A percentile compares a stretch with the other conserved stretches of the same genome.
Conservation (phyloP, 2,329 filamentous ascomycete genomes). For the Paraphoma chrysanthemicola region DNA sequence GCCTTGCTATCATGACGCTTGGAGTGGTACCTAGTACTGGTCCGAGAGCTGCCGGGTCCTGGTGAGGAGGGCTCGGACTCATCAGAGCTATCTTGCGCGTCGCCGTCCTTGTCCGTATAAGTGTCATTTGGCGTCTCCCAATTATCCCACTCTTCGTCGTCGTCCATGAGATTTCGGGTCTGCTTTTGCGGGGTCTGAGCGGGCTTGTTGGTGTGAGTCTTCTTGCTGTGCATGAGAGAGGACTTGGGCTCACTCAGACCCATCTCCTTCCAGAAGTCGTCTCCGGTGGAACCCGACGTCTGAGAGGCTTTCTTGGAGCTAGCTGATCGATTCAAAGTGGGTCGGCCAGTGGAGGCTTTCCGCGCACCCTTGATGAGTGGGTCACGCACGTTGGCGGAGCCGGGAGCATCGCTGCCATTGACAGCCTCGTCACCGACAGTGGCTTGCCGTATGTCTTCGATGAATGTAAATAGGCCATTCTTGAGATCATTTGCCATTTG, state of each 20-base stretch:
- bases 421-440: conserved; percentile 93
- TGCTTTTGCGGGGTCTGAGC: conserved; percentile 47
- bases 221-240: conserved; percentile 41
- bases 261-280: conserved; percentile 54
- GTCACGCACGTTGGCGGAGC: conserved; percentile 28
- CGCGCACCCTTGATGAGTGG: conserved; percentile 33
- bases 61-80: conserved; percentile 58
- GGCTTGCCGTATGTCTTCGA: conserved; percentile 93
- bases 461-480: conserved; percentile 89
- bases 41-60: conserved; percentile 57
- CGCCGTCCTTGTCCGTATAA: conserved; percentile 46
- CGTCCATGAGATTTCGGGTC: conserved; percentile 47
- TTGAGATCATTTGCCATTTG: conserved; percentile 90
- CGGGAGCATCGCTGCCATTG: conserved; percentile 46
- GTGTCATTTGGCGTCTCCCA: conserved; percentile 60
- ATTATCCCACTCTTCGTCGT: conserved; percentile 62
- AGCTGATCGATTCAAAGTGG: conserved; percentile 37
- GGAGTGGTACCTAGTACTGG: conserved; percentile 59
- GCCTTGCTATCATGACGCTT: conserved; percentile 48
- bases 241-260: conserved; percentile 49
- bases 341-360: conserved; percentile 39
- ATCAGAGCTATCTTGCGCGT: conserved; percentile 51
- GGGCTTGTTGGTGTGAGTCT: conserved; percentile 47
- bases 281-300: conserved; percentile 45
- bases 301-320: conserved; percentile 41